Base-by-base conservation (phyloP, 2,329 filamentous ascomycete genomes). In the Blumeria graminis region DNA sequence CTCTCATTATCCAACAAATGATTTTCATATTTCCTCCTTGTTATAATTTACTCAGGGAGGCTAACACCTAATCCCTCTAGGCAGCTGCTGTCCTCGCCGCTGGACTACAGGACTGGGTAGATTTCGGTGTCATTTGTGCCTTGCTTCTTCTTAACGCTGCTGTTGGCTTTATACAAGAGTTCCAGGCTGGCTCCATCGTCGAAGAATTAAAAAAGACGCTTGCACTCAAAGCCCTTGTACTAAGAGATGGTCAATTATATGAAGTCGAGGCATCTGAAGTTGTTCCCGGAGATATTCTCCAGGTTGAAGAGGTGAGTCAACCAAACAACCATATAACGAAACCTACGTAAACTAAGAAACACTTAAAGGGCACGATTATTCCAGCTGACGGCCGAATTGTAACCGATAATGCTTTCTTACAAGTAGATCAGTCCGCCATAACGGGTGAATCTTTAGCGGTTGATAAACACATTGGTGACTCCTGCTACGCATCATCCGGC, bases 391-490 rank as follows among this genome's bases (percentile, higher is more conserved):
- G 87, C 63, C 82, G 82, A 62, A 82, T 94, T 64, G 80, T 92
- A 60, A 88, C 85, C 65, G 82, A 89, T 64, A 81, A 82, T 68
- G 83, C 85, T 59, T 88, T 87, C 74, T 76, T 90, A 60, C 87
- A 94, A 72, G 83, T 94, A 61, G 87, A 94, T 70, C 88, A 94
- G 74, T 93, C 87, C 59, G 81, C 86, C 68, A 87, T 94, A 68
- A 94, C 88, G 58, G 87, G 88, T 63, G 87, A 94, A 72, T 94
- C 88, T 61, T 80, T 94, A 58, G 86, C 87, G 63, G 86, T 92
- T 63, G 86, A 93, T 72, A 93, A 92, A 76, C 82, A 86, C 73
- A 78, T 81, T 68, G 78, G 78, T 60, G 88, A 94, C 69, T 76
- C 77, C 65, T 87, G 84, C 70, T 94, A 85, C 67, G 81, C 84